These are phyloP conservation scores for Dactylellina parvicollis DNA, from an alignment of 2,329 filamentous ascomycete genomes.

Conservation along the genomic window DNA sequence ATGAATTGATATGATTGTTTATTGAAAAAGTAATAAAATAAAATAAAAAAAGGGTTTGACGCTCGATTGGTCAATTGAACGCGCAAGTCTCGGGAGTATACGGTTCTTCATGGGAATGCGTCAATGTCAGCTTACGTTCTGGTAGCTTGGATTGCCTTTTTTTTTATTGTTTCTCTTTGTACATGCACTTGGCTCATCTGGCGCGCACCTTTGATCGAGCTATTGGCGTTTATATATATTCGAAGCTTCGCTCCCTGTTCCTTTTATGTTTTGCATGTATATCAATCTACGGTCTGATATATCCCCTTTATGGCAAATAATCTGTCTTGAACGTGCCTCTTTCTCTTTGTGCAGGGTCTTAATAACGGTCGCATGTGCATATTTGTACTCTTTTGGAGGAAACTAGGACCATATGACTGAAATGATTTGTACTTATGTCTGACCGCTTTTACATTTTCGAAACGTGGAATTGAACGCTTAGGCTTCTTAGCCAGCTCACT, in stretches of 20 bases:
- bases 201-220: too few relatives aligned
- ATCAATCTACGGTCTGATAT: not conserved
- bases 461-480: too few relatives aligned
- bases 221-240: too few relatives aligned
- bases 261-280: slow-evolving; percentile 2
- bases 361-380: too few relatives aligned
- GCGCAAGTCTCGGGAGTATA: slow-evolving; percentile 37
- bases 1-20: slow-evolving; percentile 71
- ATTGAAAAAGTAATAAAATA: slow-evolving; percentile 26
- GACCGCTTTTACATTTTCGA: too few relatives aligned
- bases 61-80: not conserved
- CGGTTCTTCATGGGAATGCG: slow-evolving; percentile 10
- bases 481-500: too few relatives aligned
- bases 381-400: too few relatives aligned
- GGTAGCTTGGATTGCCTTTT: slow-evolving; percentile 9
- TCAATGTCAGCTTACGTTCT: slow-evolving; percentile 1
- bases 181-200: too few relatives aligned
- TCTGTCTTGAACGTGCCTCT: not conserved
- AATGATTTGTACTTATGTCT: too few relatives aligned
- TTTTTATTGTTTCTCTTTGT: slow-evolving; percentile 14
- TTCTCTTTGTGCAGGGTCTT: not conserved
- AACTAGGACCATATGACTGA: too few relatives aligned
- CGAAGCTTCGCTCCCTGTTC: too few relatives aligned
- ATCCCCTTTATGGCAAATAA: not conserved
- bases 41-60: slow-evolving; percentile 15